Evolutionary conservation across 164 flowering plant species (phyloP).

Genomic region (Annona squamosa): DNA sequence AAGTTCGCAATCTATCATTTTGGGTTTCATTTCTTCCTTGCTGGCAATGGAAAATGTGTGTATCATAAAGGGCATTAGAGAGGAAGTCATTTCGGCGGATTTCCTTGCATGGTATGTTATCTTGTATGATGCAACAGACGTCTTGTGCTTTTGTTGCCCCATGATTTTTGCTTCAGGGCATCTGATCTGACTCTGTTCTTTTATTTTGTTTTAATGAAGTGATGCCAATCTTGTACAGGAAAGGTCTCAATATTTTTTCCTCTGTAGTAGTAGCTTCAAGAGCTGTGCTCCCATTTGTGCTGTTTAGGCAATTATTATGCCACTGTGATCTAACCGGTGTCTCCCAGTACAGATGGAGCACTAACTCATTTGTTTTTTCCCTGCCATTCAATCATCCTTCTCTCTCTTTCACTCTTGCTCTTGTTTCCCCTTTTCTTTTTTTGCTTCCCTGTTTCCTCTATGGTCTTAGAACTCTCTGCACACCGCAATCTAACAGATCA

Average conservation of each 20-base stretch:
- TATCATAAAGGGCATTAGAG: conserved; percentile 10
- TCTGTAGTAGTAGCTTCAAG: no score
- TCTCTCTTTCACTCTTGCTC: conserved; percentile 3
- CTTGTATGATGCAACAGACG: conserved; percentile 7
- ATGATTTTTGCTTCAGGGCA: conserved; percentile 3
- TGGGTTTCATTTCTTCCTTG: not conserved
- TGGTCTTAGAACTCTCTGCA: no score
- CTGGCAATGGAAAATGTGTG: conserved; percentile 6
- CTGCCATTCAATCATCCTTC: not conserved
- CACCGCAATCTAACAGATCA: no score
- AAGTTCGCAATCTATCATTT: not conserved
- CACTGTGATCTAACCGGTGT: no score
- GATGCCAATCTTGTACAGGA: not conserved
- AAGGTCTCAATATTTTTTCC: not conserved
- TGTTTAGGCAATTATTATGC: not conserved
- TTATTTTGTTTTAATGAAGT: not conserved
- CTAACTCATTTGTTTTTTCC: no score
- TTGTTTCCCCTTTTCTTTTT: not conserved
- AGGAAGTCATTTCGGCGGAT: conserved; percentile 8
- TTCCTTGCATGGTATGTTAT: conserved; percentile 7
- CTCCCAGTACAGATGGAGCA: no score
- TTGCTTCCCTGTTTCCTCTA: no score
- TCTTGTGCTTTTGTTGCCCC: conserved; percentile 6
- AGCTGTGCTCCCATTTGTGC: not conserved
- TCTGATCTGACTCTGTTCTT: not conserved